phyloP scores from a whole-genome alignment of 2,329 filamentous ascomycete species.

The Aspergillus unguis region DNA sequence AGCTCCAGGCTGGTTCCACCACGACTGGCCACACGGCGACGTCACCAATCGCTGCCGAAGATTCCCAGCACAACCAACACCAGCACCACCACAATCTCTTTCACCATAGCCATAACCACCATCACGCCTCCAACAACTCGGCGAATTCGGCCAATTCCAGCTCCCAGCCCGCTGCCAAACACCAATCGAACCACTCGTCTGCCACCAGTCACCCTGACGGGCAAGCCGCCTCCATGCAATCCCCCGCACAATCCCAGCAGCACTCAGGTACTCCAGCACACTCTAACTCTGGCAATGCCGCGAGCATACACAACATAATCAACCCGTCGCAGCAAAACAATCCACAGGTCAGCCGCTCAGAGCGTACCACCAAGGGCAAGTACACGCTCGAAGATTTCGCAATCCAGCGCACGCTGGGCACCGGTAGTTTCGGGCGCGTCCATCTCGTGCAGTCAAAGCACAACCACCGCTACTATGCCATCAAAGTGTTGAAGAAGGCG shows the following conservation, averaged over 20 bases:
- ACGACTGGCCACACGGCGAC: conserved; percentile 56
- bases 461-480: conserved; percentile 95
- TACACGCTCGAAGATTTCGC: conserved; percentile 90
- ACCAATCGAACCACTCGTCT: conserved; percentile 16
- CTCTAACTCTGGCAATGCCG: conserved; percentile 57
- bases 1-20: conserved; percentile 64
- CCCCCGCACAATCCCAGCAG: conserved; percentile 29
- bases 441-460: conserved; percentile 97
- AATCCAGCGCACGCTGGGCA: conserved; percentile 86
- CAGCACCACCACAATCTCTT: conserved; percentile 27
- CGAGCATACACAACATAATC: conserved; percentile 81
- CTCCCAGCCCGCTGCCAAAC: conserved; percentile 14
- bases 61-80: conserved; percentile 26
- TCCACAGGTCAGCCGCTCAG: conserved; percentile 15
- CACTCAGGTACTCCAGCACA: conserved; percentile 28
- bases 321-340: conserved; percentile 55
- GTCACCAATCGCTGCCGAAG: conserved; percentile 46
- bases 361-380: conserved; percentile 86
- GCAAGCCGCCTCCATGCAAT: conserved; percentile 37
- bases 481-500: conserved; percentile 97
- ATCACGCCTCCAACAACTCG: conserved; percentile 13
- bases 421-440: conserved; percentile 93
- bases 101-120: conserved; percentile 25
- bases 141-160: conserved; percentile 4
- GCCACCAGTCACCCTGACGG: conserved; percentile 19